Percentiles rank a stretch among this genome's conserved stretches.
Evolutionary conservation across 371 early-diverging fungal species (phyloP).

Genomic region (Mucor lusitanicus): DNA sequence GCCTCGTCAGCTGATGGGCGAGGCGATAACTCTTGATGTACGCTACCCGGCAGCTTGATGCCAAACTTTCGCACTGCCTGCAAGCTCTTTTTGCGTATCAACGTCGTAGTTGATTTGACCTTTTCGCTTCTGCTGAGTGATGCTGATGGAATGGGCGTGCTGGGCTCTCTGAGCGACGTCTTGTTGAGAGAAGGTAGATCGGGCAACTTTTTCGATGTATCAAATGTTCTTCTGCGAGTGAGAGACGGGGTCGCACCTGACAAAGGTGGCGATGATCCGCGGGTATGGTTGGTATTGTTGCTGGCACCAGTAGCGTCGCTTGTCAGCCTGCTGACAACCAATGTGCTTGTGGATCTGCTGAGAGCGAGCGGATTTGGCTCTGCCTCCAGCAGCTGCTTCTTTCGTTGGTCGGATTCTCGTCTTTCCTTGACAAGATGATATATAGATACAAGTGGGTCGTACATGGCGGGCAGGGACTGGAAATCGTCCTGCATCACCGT

Average conservation of each 20-base stretch:
- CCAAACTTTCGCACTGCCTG: conserved; percentile 15
- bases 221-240: conserved; percentile 21
- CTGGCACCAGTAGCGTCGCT: background rate
- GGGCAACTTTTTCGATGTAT: conserved; percentile 18
- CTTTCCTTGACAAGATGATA: conserved; percentile 86
- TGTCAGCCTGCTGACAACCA: background rate
- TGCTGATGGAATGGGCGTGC: conserved; percentile 70
- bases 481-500: conserved; percentile 31
- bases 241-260: background rate
- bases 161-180: background rate
- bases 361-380: conserved; percentile 4
- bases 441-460: conserved; percentile 78
- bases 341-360: conserved; percentile 20
- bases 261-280: background rate
- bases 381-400: conserved; percentile 20
- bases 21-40: background rate
- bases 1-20: background rate
- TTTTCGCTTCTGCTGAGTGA: conserved; percentile 63
- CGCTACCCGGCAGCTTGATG: background rate
- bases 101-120: conserved; percentile 66
- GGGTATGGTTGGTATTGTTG: background rate
- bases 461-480: conserved; percentile 43
- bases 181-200: conserved; percentile 1
- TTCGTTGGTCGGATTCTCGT: conserved; percentile 38
- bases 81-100: conserved; percentile 22